Evolutionary conservation across 108 stramenopile species (phyloP).

Genomic region (Cylindrotheca fusiformis): DNA sequence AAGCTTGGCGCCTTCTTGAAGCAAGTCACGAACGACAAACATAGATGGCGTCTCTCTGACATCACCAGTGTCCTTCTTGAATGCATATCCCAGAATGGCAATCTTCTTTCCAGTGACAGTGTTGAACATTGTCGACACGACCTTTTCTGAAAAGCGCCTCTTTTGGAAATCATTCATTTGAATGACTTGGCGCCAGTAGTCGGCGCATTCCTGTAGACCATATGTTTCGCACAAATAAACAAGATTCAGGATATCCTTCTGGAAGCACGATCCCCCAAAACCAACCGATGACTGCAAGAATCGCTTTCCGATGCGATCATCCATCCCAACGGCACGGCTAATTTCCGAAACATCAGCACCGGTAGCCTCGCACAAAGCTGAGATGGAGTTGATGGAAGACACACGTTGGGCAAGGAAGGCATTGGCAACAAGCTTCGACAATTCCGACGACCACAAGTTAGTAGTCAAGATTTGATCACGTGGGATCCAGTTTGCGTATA

Average conservation of each 20-base stretch:
- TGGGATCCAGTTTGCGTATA: conserved; percentile 96
- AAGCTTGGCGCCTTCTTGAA: conserved; percentile 92
- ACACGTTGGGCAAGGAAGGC: conserved; percentile 99
- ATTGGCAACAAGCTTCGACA: conserved; percentile 99
- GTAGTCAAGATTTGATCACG: conserved; percentile 95
- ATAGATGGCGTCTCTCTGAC: conserved; percentile 98
- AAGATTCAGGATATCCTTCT: conserved; percentile 99
- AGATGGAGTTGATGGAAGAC: conserved; percentile 98
- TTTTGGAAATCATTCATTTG: conserved; percentile 99
- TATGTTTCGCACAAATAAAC: conserved; percentile 99
- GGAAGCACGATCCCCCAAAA: conserved; percentile 99
- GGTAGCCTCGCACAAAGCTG: conserved; percentile 98
- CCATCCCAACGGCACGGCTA: conserved; percentile 95
- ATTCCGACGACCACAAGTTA: conserved; percentile 98
- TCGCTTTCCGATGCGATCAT: conserved; percentile 95
- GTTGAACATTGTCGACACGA: conserved; percentile 98
- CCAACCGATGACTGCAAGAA: conserved; percentile 98
- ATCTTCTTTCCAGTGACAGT: conserved; percentile 99
- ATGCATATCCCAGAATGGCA: conserved; percentile 97
- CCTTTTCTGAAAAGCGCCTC: conserved; percentile 94
- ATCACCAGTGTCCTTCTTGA: conserved; percentile 99
- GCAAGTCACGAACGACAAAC: conserved; percentile 94
- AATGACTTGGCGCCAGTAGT: conserved; percentile 99
- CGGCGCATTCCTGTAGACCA: conserved; percentile 95
- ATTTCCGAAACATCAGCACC: conserved; percentile 97